A percentile compares a stretch with the other conserved stretches of the same genome.
phyloP scores from a whole-genome alignment of 192 early-diverging fungal species.

The Coemansia sp. region DNA sequence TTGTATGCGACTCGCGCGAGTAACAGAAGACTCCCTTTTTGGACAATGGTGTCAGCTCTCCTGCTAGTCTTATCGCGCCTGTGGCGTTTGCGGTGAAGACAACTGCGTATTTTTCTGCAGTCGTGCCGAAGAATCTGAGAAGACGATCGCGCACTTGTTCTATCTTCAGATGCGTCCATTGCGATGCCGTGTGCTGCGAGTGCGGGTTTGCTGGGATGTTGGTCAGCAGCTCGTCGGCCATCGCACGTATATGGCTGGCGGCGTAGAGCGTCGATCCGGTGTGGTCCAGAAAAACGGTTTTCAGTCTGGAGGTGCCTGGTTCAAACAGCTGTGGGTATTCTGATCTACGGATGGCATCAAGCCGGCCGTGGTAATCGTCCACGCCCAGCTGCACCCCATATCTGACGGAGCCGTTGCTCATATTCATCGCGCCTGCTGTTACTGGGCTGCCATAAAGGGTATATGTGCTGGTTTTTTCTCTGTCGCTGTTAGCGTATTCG shows the following conservation, averaged over 20 bases:
- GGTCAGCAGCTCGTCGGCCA: conserved; percentile 48
- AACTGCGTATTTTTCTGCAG: conserved; percentile 61
- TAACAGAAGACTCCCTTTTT: conserved; percentile 56
- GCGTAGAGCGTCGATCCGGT: conserved; percentile 62
- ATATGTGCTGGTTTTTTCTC: neutral
- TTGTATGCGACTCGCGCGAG: conserved; percentile 72
- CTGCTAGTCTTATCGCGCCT: conserved; percentile 71
- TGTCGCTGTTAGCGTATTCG: neutral
- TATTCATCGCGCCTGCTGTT: neutral
- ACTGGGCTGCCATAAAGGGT: neutral
- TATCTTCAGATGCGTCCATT: conserved; percentile 54
- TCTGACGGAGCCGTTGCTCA: neutral
- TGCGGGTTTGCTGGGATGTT: conserved; percentile 68
- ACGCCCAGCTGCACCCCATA: conserved; percentile 1
- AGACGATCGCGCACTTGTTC: conserved; percentile 59
- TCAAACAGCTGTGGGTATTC: conserved; percentile 61
- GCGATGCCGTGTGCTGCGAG: conserved; percentile 59
- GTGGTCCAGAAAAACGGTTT: conserved; percentile 63
- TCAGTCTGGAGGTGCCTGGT: conserved; percentile 29
- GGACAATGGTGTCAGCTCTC: conserved; percentile 66
- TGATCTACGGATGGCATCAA: conserved; percentile 53
- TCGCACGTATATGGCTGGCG: conserved; percentile 42
- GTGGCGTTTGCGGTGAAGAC: conserved; percentile 82
- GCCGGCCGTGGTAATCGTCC: conserved; percentile 47
- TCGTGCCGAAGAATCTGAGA: conserved; percentile 60